Conservation (phyloP, 164 flowering plant species). For the Stephania cephalantha region DNA sequence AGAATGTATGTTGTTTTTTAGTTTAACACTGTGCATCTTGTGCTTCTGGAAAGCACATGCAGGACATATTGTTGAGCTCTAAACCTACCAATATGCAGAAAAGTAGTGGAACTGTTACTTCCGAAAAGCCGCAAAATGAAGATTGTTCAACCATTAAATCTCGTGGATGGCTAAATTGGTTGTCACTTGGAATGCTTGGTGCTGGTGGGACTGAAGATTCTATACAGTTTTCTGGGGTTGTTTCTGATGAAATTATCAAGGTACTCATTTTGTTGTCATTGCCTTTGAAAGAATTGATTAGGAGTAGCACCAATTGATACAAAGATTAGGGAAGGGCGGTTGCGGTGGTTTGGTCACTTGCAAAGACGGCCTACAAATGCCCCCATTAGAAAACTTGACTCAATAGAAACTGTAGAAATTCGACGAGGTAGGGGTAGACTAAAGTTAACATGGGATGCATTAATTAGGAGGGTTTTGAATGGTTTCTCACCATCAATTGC, state of each 20-base stretch:
- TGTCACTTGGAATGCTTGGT: constrained; percentile 96
- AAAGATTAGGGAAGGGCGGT: too few species aligned
- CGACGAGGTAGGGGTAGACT: too few species aligned
- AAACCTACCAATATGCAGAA: constrained; percentile 19
- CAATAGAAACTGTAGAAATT: too few species aligned
- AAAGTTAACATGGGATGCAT: too few species aligned
- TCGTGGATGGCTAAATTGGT: constrained; percentile 96
- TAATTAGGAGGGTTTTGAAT: too few species aligned
- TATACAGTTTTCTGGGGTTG: constrained; percentile 84
- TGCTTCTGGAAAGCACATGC: constrained; percentile 12
- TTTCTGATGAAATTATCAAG: constrained; percentile 87
- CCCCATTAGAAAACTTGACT: too few species aligned
- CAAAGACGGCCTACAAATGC: too few species aligned
- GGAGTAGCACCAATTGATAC: too few species aligned
- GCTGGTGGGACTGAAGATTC: constrained; percentile 93
- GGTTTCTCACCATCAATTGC: too few species aligned
- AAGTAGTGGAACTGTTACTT: constrained; percentile 18
- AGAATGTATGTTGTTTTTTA: background rate
- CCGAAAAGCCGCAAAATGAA: constrained; percentile 46
- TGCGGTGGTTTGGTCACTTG: too few species aligned
- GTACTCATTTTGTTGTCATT: constrained; percentile 25
- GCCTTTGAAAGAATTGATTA: background rate
- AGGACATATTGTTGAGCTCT: constrained; percentile 37
- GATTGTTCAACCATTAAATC: constrained; percentile 41
- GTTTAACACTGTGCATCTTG: background rate